Evolutionary conservation across 2,329 filamentous ascomycete species (phyloP).

Genomic region (Fusarium nygamai): DNA sequence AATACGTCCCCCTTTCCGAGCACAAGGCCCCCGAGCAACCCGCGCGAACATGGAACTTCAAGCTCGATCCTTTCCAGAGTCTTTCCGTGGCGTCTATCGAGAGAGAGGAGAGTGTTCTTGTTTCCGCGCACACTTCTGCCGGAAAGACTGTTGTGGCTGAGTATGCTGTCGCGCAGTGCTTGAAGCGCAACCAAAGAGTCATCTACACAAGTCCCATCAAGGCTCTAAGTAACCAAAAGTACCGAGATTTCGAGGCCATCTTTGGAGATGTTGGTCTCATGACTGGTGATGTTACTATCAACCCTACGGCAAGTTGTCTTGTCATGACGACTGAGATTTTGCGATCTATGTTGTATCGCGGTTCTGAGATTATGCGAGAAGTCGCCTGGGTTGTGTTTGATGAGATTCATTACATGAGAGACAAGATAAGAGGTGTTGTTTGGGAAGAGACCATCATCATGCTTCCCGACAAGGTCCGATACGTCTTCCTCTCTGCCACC

Average conservation of each 20-base stretch:
- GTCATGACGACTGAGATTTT: constrained; percentile 99
- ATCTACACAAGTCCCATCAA: constrained; percentile 99
- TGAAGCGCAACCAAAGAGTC: constrained; percentile 97
- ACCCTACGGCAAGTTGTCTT: constrained; percentile 95
- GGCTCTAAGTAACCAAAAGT: constrained; percentile 98
- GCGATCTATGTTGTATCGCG: constrained; percentile 96
- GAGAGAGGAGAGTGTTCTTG: constrained; percentile 93
- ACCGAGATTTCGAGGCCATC: constrained; percentile 92
- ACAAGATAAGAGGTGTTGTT: constrained; percentile 92
- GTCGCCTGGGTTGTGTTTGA: constrained; percentile 99
- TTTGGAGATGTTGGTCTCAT: constrained; percentile 98
- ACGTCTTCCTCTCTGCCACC: constrained; percentile 97
- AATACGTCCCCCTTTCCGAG: constrained; percentile 93
- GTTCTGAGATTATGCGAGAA: constrained; percentile 99
- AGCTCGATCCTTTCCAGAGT: constrained; percentile 96
- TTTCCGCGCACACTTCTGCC: constrained; percentile 96
- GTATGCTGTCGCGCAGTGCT: constrained; percentile 96
- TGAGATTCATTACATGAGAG: constrained; percentile 98
- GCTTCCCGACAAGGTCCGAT: constrained; percentile 96
- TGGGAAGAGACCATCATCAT: constrained; percentile 99
- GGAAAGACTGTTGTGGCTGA: constrained; percentile 99
- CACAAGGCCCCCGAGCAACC: constrained; percentile 91
- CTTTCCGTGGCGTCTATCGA: constrained; percentile 95
- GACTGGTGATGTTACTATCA: constrained; percentile 99
- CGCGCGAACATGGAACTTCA: constrained; percentile 86